Evolutionary conservation across 768 basidiomycete species (phyloP), one percentile per base, ranked within the genome.

Genomic region (Crepidotus variabilis): DNA sequence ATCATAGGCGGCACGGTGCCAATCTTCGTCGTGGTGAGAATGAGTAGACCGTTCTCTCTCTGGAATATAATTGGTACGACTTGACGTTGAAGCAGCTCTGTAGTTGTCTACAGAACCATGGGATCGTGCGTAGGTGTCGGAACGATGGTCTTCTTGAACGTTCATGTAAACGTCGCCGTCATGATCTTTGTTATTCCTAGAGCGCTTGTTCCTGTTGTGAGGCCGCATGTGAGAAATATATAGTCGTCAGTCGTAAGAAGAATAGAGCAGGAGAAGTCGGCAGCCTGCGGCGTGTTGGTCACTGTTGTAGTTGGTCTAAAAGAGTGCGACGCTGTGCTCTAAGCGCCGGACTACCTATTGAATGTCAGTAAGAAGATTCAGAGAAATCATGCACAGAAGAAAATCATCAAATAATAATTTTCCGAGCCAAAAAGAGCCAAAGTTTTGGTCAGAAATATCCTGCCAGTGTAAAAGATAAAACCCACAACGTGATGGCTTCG

Each of bases 1-100:
- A 64, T 68, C 67, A 39, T 71, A 62, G 57, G 81, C 78, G 55
- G 70, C 68, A 56, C 74, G 72, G 56, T 78, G 78, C 83, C 85
- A 85, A 61, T 77, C 78, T 57, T 78, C 72, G 39, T 78, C 78
- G 63, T 75, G 82, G 64, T 74, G 79, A 63, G 72, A 75, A 64
- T 81, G 78, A 61, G 84, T 81, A 16, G 80, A 72, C 10, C 75
- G 70, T 52, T 85, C 85, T 63, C 82, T 77, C 65, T 67, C 79
- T 60, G 71, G 69, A 58, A 76, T 77, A 63, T 79, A 82, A 18
- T 74, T 65, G 24, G 68, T 60, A 58, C 78, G 75, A 61, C 66
- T 71, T 47, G 80, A 72, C 16, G 72, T 71, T 43, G 79, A 73
- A 35, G 80, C 67, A 14, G 78, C 62, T 69, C 75, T 78, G 69